A percentile compares a stretch with the other conserved stretches of the same genome.
Conservation (phyloP, 257 asterid species). For the Ocimum tenuiflorum region DNA sequence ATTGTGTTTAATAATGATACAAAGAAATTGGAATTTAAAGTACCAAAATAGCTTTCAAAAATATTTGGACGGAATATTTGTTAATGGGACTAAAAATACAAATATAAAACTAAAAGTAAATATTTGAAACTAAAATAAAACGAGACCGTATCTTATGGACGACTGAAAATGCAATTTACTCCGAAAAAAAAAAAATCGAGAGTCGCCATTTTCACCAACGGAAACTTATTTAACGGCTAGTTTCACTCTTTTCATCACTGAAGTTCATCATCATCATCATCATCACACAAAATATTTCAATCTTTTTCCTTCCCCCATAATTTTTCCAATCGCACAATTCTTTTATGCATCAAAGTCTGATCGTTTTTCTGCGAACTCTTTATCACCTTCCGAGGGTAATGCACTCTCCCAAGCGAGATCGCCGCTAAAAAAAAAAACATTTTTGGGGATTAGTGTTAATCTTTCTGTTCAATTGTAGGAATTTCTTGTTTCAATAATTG, state of each 20-base stretch:
- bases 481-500: background rate
- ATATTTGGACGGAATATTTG: too few relatives aligned
- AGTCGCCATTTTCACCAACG: constrained; percentile 36
- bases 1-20: background rate
- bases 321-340: background rate
- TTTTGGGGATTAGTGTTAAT: background rate
- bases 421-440: background rate
- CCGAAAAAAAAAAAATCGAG: background rate
- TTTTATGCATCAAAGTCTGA: background rate
- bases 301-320: background rate
- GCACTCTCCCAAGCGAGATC: background rate
- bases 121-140: too few relatives aligned
- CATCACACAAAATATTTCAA: background rate
- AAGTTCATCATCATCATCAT: background rate
- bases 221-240: constrained; percentile 42
- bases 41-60: too few relatives aligned
- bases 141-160: too few relatives aligned
- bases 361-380: background rate
- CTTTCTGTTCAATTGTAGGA: background rate
- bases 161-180: too few relatives aligned
- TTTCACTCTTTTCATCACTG: constrained; percentile 17
- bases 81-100: too few relatives aligned
- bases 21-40: too few relatives aligned
- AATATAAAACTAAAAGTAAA: too few relatives aligned
- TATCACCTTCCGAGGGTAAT: background rate